A percentile compares a stretch with the other conserved stretches of the same genome.
phyloP scores from a whole-genome alignment of 306 rosid genomes.

The Quercus engelmannii region DNA sequence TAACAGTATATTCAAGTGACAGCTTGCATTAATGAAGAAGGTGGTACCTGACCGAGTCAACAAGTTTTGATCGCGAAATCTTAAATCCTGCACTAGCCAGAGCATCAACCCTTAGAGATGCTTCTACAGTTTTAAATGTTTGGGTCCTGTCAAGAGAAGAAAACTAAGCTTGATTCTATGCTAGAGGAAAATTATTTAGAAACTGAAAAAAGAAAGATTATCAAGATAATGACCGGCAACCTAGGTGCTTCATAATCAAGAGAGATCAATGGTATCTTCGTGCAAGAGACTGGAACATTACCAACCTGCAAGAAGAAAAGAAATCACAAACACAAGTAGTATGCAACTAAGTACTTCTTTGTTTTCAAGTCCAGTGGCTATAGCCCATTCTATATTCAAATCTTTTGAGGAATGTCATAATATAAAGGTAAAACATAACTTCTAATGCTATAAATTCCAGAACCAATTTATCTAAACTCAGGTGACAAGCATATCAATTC shows the following conservation, averaged over 20 bases:
- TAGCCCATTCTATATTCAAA: background rate
- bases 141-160: slow-evolving; percentile 56
- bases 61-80: slow-evolving; percentile 87
- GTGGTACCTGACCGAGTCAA: slow-evolving; percentile 69
- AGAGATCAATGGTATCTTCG: slow-evolving; percentile 73
- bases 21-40: background rate
- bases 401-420: background rate
- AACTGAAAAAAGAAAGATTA: slow-evolving; percentile 14
- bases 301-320: slow-evolving; percentile 62
- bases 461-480: background rate
- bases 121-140: slow-evolving; percentile 73
- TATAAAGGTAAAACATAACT: background rate
- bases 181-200: background rate
- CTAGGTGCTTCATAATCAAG: slow-evolving; percentile 94
- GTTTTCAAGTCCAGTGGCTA: background rate
- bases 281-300: slow-evolving; percentile 74
- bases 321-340: background rate
- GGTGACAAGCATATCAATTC: background rate
- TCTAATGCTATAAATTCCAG: background rate
- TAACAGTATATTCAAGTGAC: slow-evolving; percentile 8
- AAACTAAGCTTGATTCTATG: background rate
- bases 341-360: background rate
- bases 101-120: slow-evolving; percentile 85
- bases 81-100: slow-evolving; percentile 96
- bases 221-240: slow-evolving; percentile 30